Evolutionary conservation across 805 yeast genomes (phyloP), one percentile per base, ranked within the genome.

Genomic region (Kodamaea sagamina): DNA sequence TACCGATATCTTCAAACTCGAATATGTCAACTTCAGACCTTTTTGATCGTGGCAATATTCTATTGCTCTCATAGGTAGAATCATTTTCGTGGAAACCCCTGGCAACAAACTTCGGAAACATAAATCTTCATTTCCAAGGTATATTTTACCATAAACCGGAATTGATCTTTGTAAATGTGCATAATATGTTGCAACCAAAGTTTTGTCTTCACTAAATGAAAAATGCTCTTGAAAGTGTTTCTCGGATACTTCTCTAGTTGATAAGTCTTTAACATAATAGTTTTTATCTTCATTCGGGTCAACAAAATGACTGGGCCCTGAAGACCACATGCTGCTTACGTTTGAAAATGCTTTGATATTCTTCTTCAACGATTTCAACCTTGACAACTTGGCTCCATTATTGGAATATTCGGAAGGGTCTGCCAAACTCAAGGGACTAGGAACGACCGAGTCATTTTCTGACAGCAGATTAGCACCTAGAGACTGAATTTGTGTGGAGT

Each of bases 71-170:
- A 86, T 65, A 0, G 98, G 98, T 6, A 92, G 62, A 5, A 89
- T 78, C 96, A 92, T 87, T 44, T 78, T 78, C 1, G 95, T 85
- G 27, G 78, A 75, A 0, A 85, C 73, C 0, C 95, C 93, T 0
- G 95, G 95, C 3, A 88, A 55, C 27, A 88, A 67, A 27, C 95
- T 83, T 47, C 93, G 71, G 63, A 86, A 92, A 49, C 96, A 90
- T n/a, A 92, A 58, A 43, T 76, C 78, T 22, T 72, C 72, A 13
- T 75, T 68, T 0, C 95, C 87, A 9, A 92, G 53, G 59, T 89
- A 89, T 2, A 90, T 55, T 53, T 87, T 86, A 1, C 98, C 98
- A 62, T 87, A 89, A 1, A 82, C 68, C 1, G 96, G 96, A 13
- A 88, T 65, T 9, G 85, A 77, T 50, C 86, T 76, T 49, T 79